These are phyloP conservation scores for Gautieria morchelliformis DNA, from an alignment of 768 basidiomycete species.

Conservation along the genomic window DNA sequence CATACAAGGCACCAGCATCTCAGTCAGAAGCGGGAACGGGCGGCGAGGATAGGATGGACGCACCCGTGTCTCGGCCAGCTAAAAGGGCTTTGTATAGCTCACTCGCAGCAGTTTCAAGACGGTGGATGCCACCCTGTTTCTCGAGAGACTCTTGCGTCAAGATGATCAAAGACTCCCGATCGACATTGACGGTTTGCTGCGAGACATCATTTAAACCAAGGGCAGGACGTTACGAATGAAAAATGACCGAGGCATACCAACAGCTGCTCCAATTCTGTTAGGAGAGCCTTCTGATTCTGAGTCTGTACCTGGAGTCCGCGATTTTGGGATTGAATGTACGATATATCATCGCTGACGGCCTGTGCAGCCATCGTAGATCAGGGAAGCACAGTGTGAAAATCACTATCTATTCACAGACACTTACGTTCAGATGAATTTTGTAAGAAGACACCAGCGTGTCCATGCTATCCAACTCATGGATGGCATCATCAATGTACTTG, in stretches of 20 bases:
- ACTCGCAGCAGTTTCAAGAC: slow-evolving; percentile 72
- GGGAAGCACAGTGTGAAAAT: slow-evolving; percentile 9
- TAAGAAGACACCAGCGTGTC: slow-evolving; percentile 85
- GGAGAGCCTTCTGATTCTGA: slow-evolving; percentile 82
- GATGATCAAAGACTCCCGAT: slow-evolving; percentile 58
- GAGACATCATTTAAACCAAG: neutral
- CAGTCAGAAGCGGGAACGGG: neutral
- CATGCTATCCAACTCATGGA: slow-evolving; percentile 83
- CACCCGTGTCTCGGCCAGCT: slow-evolving; percentile 83
- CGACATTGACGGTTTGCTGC: slow-evolving; percentile 94
- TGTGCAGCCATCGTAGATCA: slow-evolving; percentile 22
- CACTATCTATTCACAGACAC: slow-evolving; percentile 22
- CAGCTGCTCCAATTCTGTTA: slow-evolving; percentile 80
- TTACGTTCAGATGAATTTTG: slow-evolving; percentile 91
- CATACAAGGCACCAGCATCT: slow-evolving; percentile 11
- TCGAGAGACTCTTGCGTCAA: slow-evolving; percentile 88
- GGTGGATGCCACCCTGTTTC: slow-evolving; percentile 61
- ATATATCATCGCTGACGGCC: slow-evolving; percentile 94
- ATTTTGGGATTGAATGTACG: slow-evolving; percentile 92
- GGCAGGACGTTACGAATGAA: neutral
- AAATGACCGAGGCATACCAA: slow-evolving; percentile 40
- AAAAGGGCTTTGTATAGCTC: slow-evolving; percentile 93
- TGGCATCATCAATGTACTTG: slow-evolving; percentile 81
- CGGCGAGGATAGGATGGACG: slow-evolving; percentile 9
- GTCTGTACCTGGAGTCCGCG: slow-evolving; percentile 95